Percentiles rank a stretch among this genome's conserved stretches.
These are phyloP conservation scores for Colletotrichum graminicola DNA, from an alignment of 2,329 filamentous ascomycete genomes.

Conservation along the genomic window DNA sequence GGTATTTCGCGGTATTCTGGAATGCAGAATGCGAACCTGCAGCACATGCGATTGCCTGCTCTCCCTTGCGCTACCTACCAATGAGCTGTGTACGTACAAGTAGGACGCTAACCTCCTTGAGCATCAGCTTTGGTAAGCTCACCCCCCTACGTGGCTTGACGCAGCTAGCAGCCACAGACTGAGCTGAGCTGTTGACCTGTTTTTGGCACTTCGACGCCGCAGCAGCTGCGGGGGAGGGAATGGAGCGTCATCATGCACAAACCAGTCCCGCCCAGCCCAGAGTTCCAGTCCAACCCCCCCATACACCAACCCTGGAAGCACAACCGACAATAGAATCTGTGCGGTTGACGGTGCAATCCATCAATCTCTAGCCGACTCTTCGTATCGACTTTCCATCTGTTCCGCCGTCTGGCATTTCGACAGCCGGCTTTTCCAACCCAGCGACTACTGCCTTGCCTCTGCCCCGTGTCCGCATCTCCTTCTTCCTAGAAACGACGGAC, in stretches of 20 bases:
- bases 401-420: conserved; percentile 11
- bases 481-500: conserved; percentile 9
- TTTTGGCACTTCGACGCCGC: conserved; percentile 27
- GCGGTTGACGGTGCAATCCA: conserved; percentile 5
- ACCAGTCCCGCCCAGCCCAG: conserved; percentile 17
- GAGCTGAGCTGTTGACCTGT: conserved; percentile 33
- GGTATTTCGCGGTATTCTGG: too few relatives aligned
- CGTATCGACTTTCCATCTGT: conserved; percentile 6
- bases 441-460: background rate
- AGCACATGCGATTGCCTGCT: background rate
- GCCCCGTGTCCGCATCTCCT: background rate
- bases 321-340: background rate
- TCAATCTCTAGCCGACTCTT: background rate
- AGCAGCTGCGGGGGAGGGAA: conserved; percentile 33
- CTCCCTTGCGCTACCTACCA: background rate
- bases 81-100: background rate
- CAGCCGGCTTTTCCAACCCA: background rate
- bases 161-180: conserved; percentile 25
- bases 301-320: conserved; percentile 26
- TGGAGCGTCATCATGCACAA: conserved; percentile 42
- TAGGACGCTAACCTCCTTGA: background rate
- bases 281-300: background rate
- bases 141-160: conserved; percentile 33
- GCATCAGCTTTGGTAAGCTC: background rate
- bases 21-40: background rate